Evolutionary conservation across 805 yeast species (phyloP).

Genomic region (Metschnikowia arizonensis): DNA sequence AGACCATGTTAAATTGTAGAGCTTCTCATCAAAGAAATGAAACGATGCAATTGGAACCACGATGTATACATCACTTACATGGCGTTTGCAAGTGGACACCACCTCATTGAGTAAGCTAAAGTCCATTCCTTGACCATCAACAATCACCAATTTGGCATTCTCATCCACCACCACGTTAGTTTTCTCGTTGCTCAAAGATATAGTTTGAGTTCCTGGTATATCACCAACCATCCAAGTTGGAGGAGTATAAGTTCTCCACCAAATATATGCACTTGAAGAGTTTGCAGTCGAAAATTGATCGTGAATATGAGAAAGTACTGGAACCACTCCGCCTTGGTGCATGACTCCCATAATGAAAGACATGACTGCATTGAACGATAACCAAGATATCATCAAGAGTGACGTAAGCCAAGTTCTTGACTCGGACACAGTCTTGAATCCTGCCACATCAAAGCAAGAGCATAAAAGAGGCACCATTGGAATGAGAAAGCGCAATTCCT

Average conservation of each 20-base stretch:
- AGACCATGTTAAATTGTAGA: constrained; percentile 29
- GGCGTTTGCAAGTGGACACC: constrained; percentile 13
- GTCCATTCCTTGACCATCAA: constrained; percentile 52
- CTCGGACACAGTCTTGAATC: constrained; percentile 9
- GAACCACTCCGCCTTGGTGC: constrained; percentile 89
- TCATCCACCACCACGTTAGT: constrained; percentile 7
- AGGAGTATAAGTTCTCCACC: constrained; percentile 96
- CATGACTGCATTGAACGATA: constrained; percentile 57
- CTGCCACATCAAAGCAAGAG: constrained; percentile 50
- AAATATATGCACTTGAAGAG: constrained; percentile 44
- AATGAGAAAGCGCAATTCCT: constrained; percentile 81
- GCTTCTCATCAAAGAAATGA: constrained; percentile 39
- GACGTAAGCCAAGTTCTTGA: constrained; percentile 14
- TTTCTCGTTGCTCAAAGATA: constrained; percentile 12
- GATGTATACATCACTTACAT: constrained; percentile 19
- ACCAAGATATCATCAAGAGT: constrained; percentile 45
- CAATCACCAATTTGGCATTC: constrained; percentile 17
- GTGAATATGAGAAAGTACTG: constrained; percentile 48
- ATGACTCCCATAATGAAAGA: constrained; percentile 68
- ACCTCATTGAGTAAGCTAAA: constrained; percentile 19
- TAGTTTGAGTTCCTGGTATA: constrained; percentile 13
- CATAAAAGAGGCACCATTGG: constrained; percentile 74
- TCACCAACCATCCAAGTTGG: constrained; percentile 77
- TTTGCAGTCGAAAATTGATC: constrained; percentile 3
- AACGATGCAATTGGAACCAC: constrained; percentile 42